phyloP scores from a whole-genome alignment of 2,329 filamentous ascomycete genomes.

The Sarocladiaceae sp. region DNA sequence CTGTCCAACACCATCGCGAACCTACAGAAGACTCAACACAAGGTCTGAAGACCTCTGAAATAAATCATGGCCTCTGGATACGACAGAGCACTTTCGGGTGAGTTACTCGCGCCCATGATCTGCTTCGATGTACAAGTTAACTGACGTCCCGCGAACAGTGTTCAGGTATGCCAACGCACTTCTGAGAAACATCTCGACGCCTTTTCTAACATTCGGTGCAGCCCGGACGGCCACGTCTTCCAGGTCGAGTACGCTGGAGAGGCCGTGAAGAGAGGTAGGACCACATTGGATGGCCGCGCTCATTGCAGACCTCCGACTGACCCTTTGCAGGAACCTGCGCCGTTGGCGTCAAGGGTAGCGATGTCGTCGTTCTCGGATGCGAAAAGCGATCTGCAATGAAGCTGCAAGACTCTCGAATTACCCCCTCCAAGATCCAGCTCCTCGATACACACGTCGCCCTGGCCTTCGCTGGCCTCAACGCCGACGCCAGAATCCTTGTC shows the following conservation, averaged over 20 bases:
- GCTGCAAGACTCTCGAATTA: slow-evolving; percentile 98
- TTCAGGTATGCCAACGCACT: slow-evolving; percentile 58
- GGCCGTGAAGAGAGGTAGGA: slow-evolving; percentile 90
- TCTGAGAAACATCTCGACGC: not conserved
- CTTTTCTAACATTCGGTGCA: slow-evolving; percentile 44
- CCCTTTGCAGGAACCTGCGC: slow-evolving; percentile 75
- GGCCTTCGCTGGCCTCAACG: slow-evolving; percentile 94
- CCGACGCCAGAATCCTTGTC: slow-evolving; percentile 93
- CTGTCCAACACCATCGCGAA: not conserved
- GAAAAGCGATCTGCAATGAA: slow-evolving; percentile 99
- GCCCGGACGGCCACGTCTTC: slow-evolving; percentile 98
- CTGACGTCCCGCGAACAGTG: slow-evolving; percentile 54
- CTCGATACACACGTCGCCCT: slow-evolving; percentile 95
- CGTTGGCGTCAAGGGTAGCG: slow-evolving; percentile 90
- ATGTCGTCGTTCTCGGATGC: slow-evolving; percentile 93
- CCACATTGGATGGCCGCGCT: not conserved
- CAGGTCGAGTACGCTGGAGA: slow-evolving; percentile 99
- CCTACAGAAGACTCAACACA: not conserved
- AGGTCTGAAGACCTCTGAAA: not conserved
- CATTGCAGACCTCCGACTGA: slow-evolving; percentile 4
- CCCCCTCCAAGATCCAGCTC: slow-evolving; percentile 95
- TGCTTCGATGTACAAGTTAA: slow-evolving; percentile 6
- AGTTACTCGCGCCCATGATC: slow-evolving; percentile 30
- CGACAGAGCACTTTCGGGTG: slow-evolving; percentile 98
- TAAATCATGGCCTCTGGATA: slow-evolving; percentile 80